A percentile compares a stretch with the other conserved stretches of the same genome.
Conservation (phyloP, 345 rosid species). For the Psidium friedrichsthalianum region DNA sequence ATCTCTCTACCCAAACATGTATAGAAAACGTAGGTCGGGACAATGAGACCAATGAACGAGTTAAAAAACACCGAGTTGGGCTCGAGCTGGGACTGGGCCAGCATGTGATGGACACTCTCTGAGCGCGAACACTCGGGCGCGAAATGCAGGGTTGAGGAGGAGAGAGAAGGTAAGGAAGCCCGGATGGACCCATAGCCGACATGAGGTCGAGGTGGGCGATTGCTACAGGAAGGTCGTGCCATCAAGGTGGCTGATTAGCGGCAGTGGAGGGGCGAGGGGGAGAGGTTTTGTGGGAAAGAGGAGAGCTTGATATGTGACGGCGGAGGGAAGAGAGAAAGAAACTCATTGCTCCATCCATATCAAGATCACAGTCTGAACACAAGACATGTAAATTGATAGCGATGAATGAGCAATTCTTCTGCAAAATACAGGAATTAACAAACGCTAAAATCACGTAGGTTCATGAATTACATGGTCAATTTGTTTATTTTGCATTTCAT, state of each 20-base stretch:
- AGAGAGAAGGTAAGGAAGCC: not conserved
- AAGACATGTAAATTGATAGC: no score
- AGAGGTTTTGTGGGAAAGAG: not conserved
- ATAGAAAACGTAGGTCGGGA: conserved; percentile 23
- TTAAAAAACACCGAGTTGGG: not conserved
- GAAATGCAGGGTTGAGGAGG: not conserved
- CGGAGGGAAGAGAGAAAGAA: not conserved
- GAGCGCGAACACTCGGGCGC: conserved; percentile 30
- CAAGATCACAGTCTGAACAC: no score
- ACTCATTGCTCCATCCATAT: no score
- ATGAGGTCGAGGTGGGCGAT: not conserved
- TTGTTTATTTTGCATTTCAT: no score
- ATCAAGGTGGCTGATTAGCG: not conserved
- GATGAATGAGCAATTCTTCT: no score
- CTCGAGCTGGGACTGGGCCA: not conserved
- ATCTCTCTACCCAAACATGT: conserved; percentile 14
- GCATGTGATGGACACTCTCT: conserved; percentile 33
- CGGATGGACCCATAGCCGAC: not conserved
- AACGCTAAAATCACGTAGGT: no score
- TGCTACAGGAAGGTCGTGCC: no score
- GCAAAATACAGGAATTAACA: not conserved
- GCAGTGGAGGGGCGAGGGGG: not conserved
- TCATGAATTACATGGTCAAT: not conserved
- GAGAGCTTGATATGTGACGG: no score
- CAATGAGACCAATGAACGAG: not conserved